Evolutionary conservation across 768 basidiomycete genomes (phyloP), one percentile per base, ranked within the genome.

Genomic region (Pholiota microspora): DNA sequence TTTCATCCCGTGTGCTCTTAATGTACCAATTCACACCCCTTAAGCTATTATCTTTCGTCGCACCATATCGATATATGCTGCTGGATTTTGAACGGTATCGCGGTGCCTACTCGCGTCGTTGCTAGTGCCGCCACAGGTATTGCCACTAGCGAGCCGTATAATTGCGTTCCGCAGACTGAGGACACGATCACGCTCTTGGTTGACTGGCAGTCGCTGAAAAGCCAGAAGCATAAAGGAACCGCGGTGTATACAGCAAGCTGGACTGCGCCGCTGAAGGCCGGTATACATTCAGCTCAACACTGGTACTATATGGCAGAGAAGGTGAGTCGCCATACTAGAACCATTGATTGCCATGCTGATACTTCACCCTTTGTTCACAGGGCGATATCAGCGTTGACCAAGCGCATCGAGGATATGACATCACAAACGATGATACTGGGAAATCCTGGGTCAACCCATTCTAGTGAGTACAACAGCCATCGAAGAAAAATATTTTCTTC

Each of bases 221-320:
- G 88, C 70, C 69, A 81, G 13, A 86, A 75, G 61, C 90, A 93
- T 72, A 81, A 77, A 57, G 94, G 94, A 21, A 94, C 89, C 1
- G 94, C 84, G 1, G 90, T 96, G 1, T 97, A 94, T 73, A 94
- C 94, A 4, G 93, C 94, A 7, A 90, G 88, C 49, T 97, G 94
- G 94, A 94, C 94, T 0, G 94, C 94, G 0, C 94, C 94, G 15
- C 73, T 93, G 55, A 89, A 90, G 67, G 79, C 89, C 18, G 94
- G 93, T n/a, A 80, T 96, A 7, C 93, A 95, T 69, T 87, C 89
- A 7, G 88, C 87, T 35, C 94, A 97, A 64, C 86, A 92, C 64
- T 95, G 91, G 89, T 93, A 95, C 71, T 95, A 94, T 72, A 92
- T 95, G 89, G 94, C 82, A 46, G 88, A 92, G 74, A 95, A 92